Base-by-base conservation (phyloP, 208 protist species). In the Porcisia deanei region DNA sequence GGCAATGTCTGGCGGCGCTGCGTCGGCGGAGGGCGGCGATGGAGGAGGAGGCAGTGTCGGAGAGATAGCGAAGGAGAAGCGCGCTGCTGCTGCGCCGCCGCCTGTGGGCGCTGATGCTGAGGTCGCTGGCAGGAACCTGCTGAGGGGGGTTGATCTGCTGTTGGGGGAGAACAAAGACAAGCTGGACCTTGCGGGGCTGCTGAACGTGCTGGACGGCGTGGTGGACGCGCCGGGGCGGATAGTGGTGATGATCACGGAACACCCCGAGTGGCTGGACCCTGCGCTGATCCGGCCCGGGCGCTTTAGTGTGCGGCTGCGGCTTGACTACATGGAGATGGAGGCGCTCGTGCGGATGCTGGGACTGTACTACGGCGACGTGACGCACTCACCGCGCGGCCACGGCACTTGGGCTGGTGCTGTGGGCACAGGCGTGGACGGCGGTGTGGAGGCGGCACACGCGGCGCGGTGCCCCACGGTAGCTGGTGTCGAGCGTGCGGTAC, bases 141-240 rank as follows among this genome's bases (percentile, higher is more conserved):
- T 66, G 69, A 67, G 45, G 45, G 47, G 73, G 52, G 74, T 55
- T 41, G 69, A 71, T 67, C 49, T 71, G 58, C 61, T 75, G 52
- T 70, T 43, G 16, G 76, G 76, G 39, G 76, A 80, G 69, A 68
- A 53, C 52, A 80, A 80, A 67, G 90, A 97, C 71, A 80, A 82
- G 70, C 79, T 96, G 71, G 89, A 96, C 78, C 85, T 98, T 10
- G 91, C 90, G n/a, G 91, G 93, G 25, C 80, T 98, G 69, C 85
- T 97, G 34, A 96, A 98, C 72, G 91, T 97, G 43, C 82, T 98
- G 59, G 94, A 98, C 75, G 94, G 94, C 59, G 92, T 95, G 9
- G 91, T 98, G 45, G 94, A 98, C 73, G 88, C 85, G 3, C 91
- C 91, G 10, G 91, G 92, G 37, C 89, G 92, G 63, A 97, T 97